These are phyloP conservation scores for Pythium folliculosum DNA, from an alignment of 352 stramenopile species.

Conservation along the genomic window DNA sequence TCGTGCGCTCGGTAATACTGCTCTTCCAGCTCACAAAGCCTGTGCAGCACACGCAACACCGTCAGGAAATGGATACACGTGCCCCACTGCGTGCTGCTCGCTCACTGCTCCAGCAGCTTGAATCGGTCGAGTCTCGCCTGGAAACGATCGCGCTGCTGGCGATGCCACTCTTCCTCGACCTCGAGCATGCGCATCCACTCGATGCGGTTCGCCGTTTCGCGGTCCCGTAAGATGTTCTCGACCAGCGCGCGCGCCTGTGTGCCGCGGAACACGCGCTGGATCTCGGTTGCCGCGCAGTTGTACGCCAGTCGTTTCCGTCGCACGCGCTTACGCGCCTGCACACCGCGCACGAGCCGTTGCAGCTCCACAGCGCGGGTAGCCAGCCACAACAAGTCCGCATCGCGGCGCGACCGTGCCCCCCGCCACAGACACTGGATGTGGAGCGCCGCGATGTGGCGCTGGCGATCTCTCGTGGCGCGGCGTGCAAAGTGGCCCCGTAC, in stretches of 20 bases:
- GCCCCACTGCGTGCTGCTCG: background rate
- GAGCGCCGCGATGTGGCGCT: slow-evolving; percentile 37
- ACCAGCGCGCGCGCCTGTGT: slow-evolving; percentile 45
- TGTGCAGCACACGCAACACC: slow-evolving; percentile 21
- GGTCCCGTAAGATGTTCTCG: slow-evolving; percentile 44
- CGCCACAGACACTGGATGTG: slow-evolving; percentile 74
- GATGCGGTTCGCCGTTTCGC: slow-evolving; percentile 62
- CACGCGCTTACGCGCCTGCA: slow-evolving; percentile 45
- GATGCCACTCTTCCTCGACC: slow-evolving; percentile 69
- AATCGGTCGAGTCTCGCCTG: slow-evolving; percentile 54
- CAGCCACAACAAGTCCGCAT: slow-evolving; percentile 60
- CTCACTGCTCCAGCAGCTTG: slow-evolving; percentile 55
- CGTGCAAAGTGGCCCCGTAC: slow-evolving; percentile 50
- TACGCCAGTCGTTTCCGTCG: slow-evolving; percentile 18
- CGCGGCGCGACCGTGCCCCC: slow-evolving; percentile 42
- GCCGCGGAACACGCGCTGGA: slow-evolving; percentile 73
- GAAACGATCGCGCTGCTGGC: slow-evolving; percentile 57
- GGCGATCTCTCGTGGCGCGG: slow-evolving; percentile 10
- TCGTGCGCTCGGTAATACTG: slow-evolving; percentile 67
- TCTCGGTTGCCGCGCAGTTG: slow-evolving; percentile 41
- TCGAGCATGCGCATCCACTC: slow-evolving; percentile 76
- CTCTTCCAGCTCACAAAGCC: slow-evolving; percentile 62
- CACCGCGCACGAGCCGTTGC: slow-evolving; percentile 56
- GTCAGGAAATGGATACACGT: background rate
- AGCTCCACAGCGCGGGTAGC: slow-evolving; percentile 44